Conservation (phyloP, 1,139 yeast species). For the Protomyces gravidus region DNA sequence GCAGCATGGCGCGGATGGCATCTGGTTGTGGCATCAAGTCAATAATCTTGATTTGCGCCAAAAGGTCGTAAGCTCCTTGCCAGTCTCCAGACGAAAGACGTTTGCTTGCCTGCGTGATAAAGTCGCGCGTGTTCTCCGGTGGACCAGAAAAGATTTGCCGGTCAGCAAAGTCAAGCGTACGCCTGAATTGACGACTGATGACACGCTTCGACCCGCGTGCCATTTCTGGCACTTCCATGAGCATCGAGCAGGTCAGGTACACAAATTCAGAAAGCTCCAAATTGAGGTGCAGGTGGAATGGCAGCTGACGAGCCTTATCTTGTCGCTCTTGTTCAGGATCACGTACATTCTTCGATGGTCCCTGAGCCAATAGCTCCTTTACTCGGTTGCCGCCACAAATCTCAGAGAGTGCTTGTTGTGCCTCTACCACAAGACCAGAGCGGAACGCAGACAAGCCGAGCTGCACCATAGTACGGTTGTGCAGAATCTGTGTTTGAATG, state of each 20-base stretch:
- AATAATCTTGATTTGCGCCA: conserved; percentile 84
- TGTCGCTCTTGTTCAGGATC: conserved; percentile 45
- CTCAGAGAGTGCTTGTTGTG: conserved; percentile 84
- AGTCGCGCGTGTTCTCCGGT: conserved; percentile 94
- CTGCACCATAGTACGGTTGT: conserved; percentile 93
- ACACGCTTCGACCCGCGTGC: conserved; percentile 59
- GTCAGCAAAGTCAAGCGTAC: conserved; percentile 87
- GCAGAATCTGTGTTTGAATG: conserved; percentile 78
- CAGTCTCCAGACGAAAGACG: conserved; percentile 88
- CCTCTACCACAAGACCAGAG: conserved; percentile 75
- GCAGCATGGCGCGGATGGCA: conserved; percentile 63
- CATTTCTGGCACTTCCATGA: conserved; percentile 87
- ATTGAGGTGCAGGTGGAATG: conserved; percentile 98
- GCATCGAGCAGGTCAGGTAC: conserved; percentile 81
- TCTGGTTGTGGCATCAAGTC: conserved; percentile 64
- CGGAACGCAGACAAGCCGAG: conserved; percentile 95
- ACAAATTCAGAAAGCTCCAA: conserved; percentile 92
- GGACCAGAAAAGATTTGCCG: conserved; percentile 96
- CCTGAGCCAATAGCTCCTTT: conserved; percentile 93
- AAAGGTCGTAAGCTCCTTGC: conserved; percentile 67
- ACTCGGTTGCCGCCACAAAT: conserved; percentile 80
- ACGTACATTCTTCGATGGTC: conserved; percentile 65
- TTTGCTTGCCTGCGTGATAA: conserved; percentile 87
- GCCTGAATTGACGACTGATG: conserved; percentile 79
- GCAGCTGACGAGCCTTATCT: conserved; percentile 80